Base-by-base conservation (phyloP, 2,329 filamentous ascomycete genomes). In the Penicillium sclerotigenum region DNA sequence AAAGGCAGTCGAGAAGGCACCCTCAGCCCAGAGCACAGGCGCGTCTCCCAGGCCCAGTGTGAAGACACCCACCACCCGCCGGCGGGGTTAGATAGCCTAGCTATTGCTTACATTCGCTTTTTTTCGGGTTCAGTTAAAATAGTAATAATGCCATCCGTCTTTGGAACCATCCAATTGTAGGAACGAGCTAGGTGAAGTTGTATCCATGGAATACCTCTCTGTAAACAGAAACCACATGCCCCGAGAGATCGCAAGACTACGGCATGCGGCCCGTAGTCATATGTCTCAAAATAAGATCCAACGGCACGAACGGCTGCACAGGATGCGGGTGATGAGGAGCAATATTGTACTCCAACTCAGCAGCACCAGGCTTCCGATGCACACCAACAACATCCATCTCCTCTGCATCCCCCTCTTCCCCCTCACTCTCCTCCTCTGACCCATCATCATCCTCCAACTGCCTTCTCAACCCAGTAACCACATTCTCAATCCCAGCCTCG, bases 401-500 rank as follows among this genome's bases (percentile, higher is more conserved):
- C 22, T 63, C 67, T 4, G 74, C 81, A 0, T 81, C 81, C 0
- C 81, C 81, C 0, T 83, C 83, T 0, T 83, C 82, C 0, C 85
- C 84, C 0, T 77, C 76, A 6, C 75, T 76, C 28, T 76, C 75
- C 3, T 76, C 76, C 9, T 75, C 76, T 1, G 74, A 74, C 2
- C 73, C 73, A 11, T 77, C 77, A 9, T 86, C 83, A 1, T 86
- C 84, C 2, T 83, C 82, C 60, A 82, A 65, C 54, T 74, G 78
- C 62, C 83, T 80, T 68, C 73, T 81, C 68, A 94, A 71, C 0
- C 90, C 90, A 0, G 89, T 93, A 36, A 86, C 80, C 43, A 92
- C 87, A 64, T 84, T 87, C 66, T 88, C 83, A 11, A 87, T 72
- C 7, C 89, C 90, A 56, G 71, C 68, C 56, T 82, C 84, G 49